A percentile compares a stretch with the other conserved stretches of the same genome.
Evolutionary conservation across 306 rosid species (phyloP).

Genomic region (Cajanus cajan): DNA sequence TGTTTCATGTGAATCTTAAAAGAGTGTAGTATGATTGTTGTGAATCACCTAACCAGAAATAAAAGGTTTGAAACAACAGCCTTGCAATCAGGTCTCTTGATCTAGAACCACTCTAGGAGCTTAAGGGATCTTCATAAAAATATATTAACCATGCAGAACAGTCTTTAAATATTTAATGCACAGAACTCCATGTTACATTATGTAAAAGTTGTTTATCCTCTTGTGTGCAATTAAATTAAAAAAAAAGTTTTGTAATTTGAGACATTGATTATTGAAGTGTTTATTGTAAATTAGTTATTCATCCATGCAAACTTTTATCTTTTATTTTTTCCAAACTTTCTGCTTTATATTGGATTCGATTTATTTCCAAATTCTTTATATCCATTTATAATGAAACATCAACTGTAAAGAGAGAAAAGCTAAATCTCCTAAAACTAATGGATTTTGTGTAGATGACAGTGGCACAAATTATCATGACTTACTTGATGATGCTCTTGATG

Average conservation of each 20-base stretch:
- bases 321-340: background rate
- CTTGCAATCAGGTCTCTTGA: conserved; percentile 1
- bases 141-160: conserved; percentile 6
- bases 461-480: conserved; percentile 36
- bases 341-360: conserved; percentile 12
- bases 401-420: conserved; percentile 15
- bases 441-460: conserved; percentile 38
- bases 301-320: background rate
- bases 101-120: background rate
- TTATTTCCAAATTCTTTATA: background rate
- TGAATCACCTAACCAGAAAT: background rate
- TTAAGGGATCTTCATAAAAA: background rate
- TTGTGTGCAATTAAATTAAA: conserved; percentile 8
- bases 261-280: too few relatives aligned
- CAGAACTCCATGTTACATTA: background rate
- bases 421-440: conserved; percentile 27
- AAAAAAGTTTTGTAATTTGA: background rate
- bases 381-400: conserved; percentile 2
- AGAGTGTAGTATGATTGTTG: background rate
- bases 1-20: conserved; percentile 20
- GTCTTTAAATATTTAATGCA: background rate
- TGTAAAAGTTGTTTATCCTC: background rate
- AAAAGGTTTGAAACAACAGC: conserved; percentile 8
- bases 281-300: background rate
- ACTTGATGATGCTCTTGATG: conserved; percentile 39